Evolutionary conservation across 2,329 filamentous ascomycete species (phyloP), one percentile per base, ranked within the genome.

Genomic region (Alternaria infectoria): DNA sequence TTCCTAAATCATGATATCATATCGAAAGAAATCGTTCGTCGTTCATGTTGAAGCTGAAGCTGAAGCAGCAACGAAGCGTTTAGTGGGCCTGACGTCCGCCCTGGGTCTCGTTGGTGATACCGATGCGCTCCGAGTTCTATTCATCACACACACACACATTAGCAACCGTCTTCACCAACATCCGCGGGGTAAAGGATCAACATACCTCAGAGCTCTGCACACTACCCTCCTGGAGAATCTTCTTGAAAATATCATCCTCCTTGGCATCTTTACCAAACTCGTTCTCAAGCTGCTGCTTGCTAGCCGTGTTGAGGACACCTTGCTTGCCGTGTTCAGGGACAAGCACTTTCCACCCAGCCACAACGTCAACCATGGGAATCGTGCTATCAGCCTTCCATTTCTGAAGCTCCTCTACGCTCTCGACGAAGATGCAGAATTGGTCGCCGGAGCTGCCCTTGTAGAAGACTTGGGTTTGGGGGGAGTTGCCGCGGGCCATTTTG

Each of bases 281-380:
- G 70, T 89, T 91, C 76, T 96, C 90, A 5, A 99, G 86, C 50
- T 85, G 85, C 46, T 85, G 82, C 69, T 96, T 92, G 71, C 92
- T 91, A 9, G 94, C 93, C 10, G 84, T 82, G 76, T 97, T 91
- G 46, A 91, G 84, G 62, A 89, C 87, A 60, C 95, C 95, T 80
- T 97, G 93, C 47, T 88, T 88, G 69, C 95, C 95, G 80, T 97
- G 93, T 81, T 90, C 92, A 36, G 93, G 97, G 46, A 91, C 84
- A 76, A 97, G 97, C 76, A 99, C 86, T 86, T 97, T 92, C 86
- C 93, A 98, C 8, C 91, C 87, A 62, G 90, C 93, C 59, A 98
- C 87, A 60, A 99, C 94, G 75, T 97, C 90, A 2, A 92, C 87
- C 51, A 98, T 83, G 40, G 96, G 91, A 28, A 96, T 84, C 28